These are phyloP conservation scores for Fusarium sp. DNA, from an alignment of 2,329 filamentous ascomycete species.

Conservation along the genomic window DNA sequence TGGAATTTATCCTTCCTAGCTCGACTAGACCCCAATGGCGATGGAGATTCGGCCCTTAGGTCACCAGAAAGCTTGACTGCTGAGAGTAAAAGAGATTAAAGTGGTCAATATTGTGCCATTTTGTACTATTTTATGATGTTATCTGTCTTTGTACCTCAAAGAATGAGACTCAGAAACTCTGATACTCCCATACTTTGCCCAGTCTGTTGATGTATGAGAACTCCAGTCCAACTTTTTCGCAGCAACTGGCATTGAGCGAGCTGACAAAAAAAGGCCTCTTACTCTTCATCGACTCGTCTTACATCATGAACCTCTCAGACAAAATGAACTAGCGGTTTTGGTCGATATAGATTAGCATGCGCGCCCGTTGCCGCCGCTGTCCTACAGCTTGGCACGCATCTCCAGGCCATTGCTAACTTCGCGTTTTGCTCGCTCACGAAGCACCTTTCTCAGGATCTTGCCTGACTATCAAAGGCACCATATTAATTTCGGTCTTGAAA, in stretches of 20 bases:
- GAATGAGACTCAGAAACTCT: not conserved
- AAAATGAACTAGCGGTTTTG: not conserved
- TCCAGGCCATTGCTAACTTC: conserved; percentile 59
- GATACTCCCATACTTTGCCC: not conserved
- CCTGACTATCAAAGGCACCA: conserved; percentile 61
- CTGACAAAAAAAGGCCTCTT: not conserved
- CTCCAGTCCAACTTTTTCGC: not conserved
- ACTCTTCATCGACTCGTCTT: not conserved
- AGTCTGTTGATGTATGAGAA: conserved; percentile 1
- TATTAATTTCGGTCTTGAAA: conserved; percentile 19
- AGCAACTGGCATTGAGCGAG: not conserved
- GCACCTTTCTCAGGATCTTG: conserved; percentile 71
- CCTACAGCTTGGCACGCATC: conserved; percentile 47
- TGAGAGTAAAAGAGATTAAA: not conserved
- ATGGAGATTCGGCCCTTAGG: not conserved
- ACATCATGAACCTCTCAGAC: not conserved
- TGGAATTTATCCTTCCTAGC: not conserved
- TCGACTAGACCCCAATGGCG: not conserved
- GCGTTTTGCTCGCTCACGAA: conserved; percentile 66
- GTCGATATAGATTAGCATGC: conserved; percentile 36
- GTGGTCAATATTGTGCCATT: not conserved
- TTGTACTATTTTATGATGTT: not conserved
- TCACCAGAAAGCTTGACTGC: not conserved
- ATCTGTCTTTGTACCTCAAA: not conserved
- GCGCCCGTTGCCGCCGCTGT: conserved; percentile 39